Evolutionary conservation across 441 rosid genomes (phyloP).

Genomic region (Eruca vesicaria): DNA sequence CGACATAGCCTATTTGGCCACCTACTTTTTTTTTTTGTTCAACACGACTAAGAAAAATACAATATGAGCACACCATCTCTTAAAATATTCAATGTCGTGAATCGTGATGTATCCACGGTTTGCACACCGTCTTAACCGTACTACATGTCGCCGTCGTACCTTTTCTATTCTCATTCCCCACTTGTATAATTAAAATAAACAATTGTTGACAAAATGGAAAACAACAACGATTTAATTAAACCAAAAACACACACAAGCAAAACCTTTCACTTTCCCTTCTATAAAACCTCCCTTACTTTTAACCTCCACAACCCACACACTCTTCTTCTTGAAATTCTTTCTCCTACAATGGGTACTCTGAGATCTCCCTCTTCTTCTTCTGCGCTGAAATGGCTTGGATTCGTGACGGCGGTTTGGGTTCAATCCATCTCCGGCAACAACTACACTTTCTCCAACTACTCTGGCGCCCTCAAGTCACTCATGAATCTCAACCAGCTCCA

Average conservation of each 20-base stretch:
- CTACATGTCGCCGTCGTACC: constrained; percentile 1
- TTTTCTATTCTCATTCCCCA: background rate
- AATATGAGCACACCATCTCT: background rate
- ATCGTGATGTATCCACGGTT: background rate
- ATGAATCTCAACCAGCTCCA: constrained; percentile 50
- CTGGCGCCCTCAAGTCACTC: constrained; percentile 48
- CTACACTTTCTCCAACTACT: constrained; percentile 57
- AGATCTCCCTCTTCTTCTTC: constrained; percentile 16
- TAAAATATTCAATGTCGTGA: background rate
- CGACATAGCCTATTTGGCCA: background rate
- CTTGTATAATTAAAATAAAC: background rate
- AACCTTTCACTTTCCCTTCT: background rate
- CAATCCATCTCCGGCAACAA: constrained; percentile 56
- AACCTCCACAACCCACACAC: background rate
- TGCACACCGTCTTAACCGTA: background rate
- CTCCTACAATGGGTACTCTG: background rate
- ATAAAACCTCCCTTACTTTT: background rate
- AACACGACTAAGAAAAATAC: background rate
- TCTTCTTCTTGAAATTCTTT: background rate
- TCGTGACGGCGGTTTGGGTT: constrained; percentile 56
- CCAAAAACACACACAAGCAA: background rate
- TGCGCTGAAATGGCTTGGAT: constrained; percentile 52
- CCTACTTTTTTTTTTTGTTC: background rate
- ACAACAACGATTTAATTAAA: background rate
- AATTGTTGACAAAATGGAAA: background rate